Percentiles rank a stretch among this genome's conserved stretches.
Conservation (phyloP, 2,329 filamentous ascomycete species). For the Penicillium sp. region DNA sequence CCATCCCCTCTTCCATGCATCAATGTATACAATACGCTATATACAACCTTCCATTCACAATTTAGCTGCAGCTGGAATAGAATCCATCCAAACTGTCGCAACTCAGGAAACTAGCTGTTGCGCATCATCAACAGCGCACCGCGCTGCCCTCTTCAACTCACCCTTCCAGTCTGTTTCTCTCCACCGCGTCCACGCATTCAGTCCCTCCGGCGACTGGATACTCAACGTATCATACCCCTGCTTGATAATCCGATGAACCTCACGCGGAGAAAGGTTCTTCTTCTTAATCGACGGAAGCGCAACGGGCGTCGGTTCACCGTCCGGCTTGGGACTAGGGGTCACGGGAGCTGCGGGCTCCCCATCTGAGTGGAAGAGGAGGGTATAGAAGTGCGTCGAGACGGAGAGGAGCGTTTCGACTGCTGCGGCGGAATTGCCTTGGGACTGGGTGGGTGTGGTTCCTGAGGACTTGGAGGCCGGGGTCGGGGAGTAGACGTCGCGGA, state of each 20-base stretch:
- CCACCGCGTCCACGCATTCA: slow-evolving; percentile 85
- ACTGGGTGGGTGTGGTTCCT: slow-evolving; percentile 15
- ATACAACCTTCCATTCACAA: background rate
- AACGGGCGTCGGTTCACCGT: slow-evolving; percentile 31
- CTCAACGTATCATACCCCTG: slow-evolving; percentile 94
- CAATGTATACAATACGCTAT: background rate
- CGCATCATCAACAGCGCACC: slow-evolving; percentile 75
- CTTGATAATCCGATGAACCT: slow-evolving; percentile 91
- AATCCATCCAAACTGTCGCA: background rate
- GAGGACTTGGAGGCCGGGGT: slow-evolving; percentile 16
- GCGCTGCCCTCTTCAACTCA: slow-evolving; percentile 83
- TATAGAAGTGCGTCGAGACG: slow-evolving; percentile 79
- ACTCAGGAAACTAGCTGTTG: slow-evolving; percentile 50
- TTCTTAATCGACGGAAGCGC: slow-evolving; percentile 46
- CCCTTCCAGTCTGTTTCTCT: slow-evolving; percentile 84
- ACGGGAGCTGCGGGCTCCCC: slow-evolving; percentile 45
- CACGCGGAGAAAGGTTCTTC: slow-evolving; percentile 75
- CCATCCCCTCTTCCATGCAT: background rate
- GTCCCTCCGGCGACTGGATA: slow-evolving; percentile 83
- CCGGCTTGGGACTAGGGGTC: slow-evolving; percentile 19
- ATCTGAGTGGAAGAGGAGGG: slow-evolving; percentile 66
- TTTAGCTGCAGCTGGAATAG: too few relatives aligned
- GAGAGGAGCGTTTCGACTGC: slow-evolving; percentile 85
- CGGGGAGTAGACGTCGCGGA: slow-evolving; percentile 74
- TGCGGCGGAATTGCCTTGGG: slow-evolving; percentile 53